These are phyloP conservation scores for Pichia terricola DNA, from an alignment of 1,139 yeast genomes.

Conservation along the genomic window DNA sequence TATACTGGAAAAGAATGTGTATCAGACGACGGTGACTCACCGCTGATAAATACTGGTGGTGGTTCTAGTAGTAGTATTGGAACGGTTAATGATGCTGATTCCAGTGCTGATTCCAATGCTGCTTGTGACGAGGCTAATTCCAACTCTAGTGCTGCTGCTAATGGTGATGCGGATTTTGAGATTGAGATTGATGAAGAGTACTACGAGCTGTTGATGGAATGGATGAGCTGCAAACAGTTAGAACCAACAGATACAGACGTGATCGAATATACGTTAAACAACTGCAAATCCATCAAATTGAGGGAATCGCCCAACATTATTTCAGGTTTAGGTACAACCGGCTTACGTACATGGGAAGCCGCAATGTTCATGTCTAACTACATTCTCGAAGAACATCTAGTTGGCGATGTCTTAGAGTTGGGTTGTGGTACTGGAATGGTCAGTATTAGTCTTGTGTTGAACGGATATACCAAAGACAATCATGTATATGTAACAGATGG, in stretches of 20 bases:
- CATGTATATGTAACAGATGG: slow-evolving; percentile 66
- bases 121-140: too few species aligned
- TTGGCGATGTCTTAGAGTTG: slow-evolving; percentile 40
- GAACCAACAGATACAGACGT: slow-evolving; percentile 39
- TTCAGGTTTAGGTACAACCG: slow-evolving; percentile 75
- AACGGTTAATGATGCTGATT: too few species aligned
- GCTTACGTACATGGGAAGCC: slow-evolving; percentile 92
- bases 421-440: slow-evolving; percentile 93
- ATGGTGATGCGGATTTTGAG: slow-evolving; percentile 14
- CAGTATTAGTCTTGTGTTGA: slow-evolving; percentile 41
- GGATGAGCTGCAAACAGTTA: slow-evolving; percentile 33
- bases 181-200: slow-evolving; percentile 35
- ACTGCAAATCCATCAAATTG: slow-evolving; percentile 30
- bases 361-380: slow-evolving; percentile 56
- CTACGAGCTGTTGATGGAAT: slow-evolving; percentile 42
- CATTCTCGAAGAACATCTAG: slow-evolving; percentile 22
- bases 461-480: slow-evolving; percentile 8
- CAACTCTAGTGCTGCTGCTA: too few species aligned
- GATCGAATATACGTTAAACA: slow-evolving; percentile 34
- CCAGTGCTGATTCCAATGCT: too few species aligned
- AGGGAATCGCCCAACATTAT: slow-evolving; percentile 57
- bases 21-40: too few species aligned
- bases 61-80: too few species aligned
- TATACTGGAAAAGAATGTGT: too few species aligned
- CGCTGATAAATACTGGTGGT: too few species aligned